Percentiles rank a stretch among this genome's conserved stretches.
phyloP scores from a whole-genome alignment of 2,329 filamentous ascomycete genomes.

The Nannizziopsis barbatae region DNA sequence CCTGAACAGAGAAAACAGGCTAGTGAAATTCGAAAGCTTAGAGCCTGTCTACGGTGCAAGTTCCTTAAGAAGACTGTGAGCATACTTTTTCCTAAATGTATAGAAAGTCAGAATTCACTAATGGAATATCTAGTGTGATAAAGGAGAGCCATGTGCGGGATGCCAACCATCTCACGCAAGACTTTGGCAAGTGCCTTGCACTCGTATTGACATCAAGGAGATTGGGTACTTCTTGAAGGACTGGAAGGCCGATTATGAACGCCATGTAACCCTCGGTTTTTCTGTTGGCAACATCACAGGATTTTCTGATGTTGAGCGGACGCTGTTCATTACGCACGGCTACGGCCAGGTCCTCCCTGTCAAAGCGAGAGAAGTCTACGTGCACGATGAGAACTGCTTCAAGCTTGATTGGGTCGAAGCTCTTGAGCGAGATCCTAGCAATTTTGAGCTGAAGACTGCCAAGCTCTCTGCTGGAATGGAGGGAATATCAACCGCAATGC shows the following conservation, averaged over 20 bases:
- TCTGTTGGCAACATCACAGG: conserved; percentile 94
- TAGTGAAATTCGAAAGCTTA: conserved; percentile 88
- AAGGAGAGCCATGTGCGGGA: conserved; percentile 87
- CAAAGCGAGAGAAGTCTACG: conserved; percentile 85
- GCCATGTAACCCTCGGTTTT: conserved; percentile 74
- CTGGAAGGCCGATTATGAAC: conserved; percentile 94
- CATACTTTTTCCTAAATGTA: not conserved
- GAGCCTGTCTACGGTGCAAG: conserved; percentile 90
- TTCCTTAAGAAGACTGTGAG: conserved; percentile 86
- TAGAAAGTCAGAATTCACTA: conserved; percentile 6
- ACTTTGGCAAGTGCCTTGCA: conserved; percentile 95
- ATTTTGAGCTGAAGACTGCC: conserved; percentile 79
- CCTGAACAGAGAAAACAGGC: conserved; percentile 94
- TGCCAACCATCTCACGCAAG: conserved; percentile 93
- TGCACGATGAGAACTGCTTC: conserved; percentile 86
- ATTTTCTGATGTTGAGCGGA: conserved; percentile 50
- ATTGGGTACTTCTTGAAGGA: conserved; percentile 99
- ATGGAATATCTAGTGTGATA: conserved; percentile 54
- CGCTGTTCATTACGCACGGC: conserved; percentile 89
- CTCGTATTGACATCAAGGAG: conserved; percentile 96
- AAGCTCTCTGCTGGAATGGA: conserved; percentile 81
- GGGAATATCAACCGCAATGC: conserved; percentile 65
- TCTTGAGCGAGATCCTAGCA: conserved; percentile 59
- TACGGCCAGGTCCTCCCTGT: conserved; percentile 90
- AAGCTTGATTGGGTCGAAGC: conserved; percentile 88